A percentile compares a stretch with the other conserved stretches of the same genome.
Conservation (phyloP, 495 filamentous ascomycete species). For the Podospora conica region DNA sequence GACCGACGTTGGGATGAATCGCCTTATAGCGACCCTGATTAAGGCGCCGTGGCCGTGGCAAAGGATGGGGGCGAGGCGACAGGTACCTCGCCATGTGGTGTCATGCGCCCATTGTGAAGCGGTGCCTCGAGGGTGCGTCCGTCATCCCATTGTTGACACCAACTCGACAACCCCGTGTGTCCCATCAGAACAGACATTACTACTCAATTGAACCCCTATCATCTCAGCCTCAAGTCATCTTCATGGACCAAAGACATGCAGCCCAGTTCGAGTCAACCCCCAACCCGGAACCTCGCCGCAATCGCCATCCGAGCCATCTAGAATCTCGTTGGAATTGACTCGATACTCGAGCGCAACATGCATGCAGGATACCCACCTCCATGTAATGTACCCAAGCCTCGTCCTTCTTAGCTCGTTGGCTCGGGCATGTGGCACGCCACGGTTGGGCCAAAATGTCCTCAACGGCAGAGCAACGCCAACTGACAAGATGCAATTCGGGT, state of each 20-base stretch:
- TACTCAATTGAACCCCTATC: neutral
- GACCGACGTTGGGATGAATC: slow-evolving; percentile 4
- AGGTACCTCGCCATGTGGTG: neutral
- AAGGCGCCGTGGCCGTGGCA: slow-evolving; percentile 1
- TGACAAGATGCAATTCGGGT: neutral
- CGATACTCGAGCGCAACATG: neutral
- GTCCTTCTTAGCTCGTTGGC: neutral
- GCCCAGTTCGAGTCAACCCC: neutral
- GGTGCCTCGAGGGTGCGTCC: too few species aligned
- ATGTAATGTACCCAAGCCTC: slow-evolving; percentile 1
- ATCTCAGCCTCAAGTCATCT: neutral
- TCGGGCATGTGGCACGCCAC: slow-evolving; percentile 10
- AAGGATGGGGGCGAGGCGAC: neutral
- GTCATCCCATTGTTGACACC: too few species aligned
- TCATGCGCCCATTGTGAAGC: neutral
- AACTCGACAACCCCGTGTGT: neutral
- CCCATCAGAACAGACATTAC: neutral
- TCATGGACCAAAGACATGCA: neutral
- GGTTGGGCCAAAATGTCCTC: slow-evolving; percentile 1
- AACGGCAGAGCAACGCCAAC: neutral
- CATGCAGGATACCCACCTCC: neutral
- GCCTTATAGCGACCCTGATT: slow-evolving; percentile 1
- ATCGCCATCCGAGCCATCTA: neutral
- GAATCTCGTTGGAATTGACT: neutral
- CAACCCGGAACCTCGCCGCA: neutral